These are phyloP conservation scores for Russula griseocarnosa DNA, from an alignment of 768 basidiomycete species.

Conservation along the genomic window DNA sequence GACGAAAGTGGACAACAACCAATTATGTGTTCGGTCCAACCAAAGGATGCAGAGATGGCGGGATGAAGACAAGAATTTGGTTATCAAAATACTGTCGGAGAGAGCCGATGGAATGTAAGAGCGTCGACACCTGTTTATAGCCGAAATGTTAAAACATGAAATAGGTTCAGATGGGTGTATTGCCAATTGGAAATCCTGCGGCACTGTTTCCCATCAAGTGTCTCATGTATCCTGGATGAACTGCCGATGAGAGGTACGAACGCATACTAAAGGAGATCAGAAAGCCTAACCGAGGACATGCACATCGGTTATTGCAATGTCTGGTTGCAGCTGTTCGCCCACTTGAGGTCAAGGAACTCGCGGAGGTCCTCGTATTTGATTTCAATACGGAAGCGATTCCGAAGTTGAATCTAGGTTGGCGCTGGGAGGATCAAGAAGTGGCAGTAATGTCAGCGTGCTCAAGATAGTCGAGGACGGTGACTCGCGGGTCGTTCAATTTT, in stretches of 20 bases:
- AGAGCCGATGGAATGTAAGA: neutral
- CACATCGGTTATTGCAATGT: neutral
- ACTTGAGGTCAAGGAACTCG: neutral
- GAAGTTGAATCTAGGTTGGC: neutral
- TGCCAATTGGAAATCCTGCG: neutral
- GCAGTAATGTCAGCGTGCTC: too few relatives aligned
- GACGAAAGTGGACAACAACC: neutral
- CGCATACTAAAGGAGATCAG: neutral
- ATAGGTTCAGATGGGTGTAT: neutral
- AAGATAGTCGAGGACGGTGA: too few relatives aligned
- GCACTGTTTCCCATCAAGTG: neutral
- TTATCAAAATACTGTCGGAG: neutral
- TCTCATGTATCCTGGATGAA: neutral
- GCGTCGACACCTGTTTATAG: neutral
- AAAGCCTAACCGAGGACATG: neutral
- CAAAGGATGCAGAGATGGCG: neutral
- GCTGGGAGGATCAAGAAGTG: too few relatives aligned
- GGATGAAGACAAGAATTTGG: neutral
- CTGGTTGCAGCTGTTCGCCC: neutral
- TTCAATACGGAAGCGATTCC: neutral
- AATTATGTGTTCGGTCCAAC: neutral
- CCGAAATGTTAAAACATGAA: neutral
- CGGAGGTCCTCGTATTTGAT: neutral
- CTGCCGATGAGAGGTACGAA: neutral
- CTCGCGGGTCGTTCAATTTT: neutral